Percentiles rank a stretch among this genome's conserved stretches.
These are phyloP conservation scores for Solanum hybrid DNA, from an alignment of 305 asterid genomes.

Conservation along the genomic window DNA sequence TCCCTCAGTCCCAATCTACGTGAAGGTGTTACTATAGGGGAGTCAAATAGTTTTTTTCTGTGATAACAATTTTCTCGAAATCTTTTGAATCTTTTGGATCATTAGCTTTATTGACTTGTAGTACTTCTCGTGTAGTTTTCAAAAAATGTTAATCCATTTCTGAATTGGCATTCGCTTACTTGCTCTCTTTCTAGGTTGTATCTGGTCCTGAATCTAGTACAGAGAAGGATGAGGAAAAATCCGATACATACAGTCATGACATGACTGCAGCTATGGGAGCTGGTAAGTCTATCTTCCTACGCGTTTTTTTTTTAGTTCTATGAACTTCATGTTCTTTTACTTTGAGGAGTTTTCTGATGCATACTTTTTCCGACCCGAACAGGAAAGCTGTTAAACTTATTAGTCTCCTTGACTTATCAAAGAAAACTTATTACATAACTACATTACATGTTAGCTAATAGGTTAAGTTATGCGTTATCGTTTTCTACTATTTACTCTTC, in stretches of 20 bases:
- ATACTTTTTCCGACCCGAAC: background rate
- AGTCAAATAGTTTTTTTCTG: background rate
- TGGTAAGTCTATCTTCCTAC: slow-evolving; percentile 36
- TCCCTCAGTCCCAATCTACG: background rate
- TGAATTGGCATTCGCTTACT: slow-evolving; percentile 1
- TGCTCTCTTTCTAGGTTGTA: slow-evolving; percentile 35
- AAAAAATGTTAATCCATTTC: background rate
- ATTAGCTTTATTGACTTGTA: background rate
- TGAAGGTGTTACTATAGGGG: background rate
- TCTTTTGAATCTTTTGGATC: background rate
- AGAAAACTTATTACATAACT: background rate
- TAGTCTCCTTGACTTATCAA: background rate
- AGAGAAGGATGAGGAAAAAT: slow-evolving; percentile 41
- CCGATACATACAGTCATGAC: slow-evolving; percentile 75
- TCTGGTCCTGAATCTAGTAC: slow-evolving; percentile 63
- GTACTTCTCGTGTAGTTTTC: background rate
- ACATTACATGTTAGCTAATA: background rate
- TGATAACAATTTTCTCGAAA: background rate
- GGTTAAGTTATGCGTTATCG: background rate
- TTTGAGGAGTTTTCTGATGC: background rate
- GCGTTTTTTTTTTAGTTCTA: background rate
- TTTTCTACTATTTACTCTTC: background rate
- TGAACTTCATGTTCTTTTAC: background rate
- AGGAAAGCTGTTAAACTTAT: background rate
- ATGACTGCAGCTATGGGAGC: slow-evolving; percentile 99